A percentile compares a stretch with the other conserved stretches of the same genome.
phyloP scores from a whole-genome alignment of 2,329 filamentous ascomycete species.

The Fusarium oxysporum region DNA sequence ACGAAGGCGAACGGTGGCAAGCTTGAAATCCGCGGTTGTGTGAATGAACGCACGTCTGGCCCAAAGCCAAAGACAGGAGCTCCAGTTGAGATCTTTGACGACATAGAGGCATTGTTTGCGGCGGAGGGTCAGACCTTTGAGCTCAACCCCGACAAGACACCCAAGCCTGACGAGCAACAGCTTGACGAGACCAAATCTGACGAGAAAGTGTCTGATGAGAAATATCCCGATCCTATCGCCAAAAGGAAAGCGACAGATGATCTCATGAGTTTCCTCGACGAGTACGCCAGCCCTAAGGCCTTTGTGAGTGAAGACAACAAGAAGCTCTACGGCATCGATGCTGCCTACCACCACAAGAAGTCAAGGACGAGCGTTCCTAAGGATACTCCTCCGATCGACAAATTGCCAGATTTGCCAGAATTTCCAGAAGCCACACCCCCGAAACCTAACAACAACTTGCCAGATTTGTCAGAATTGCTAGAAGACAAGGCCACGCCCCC shows the following conservation, averaged over 20 bases:
- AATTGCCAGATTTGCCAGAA: neutral
- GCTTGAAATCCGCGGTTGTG: neutral
- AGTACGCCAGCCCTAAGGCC: neutral
- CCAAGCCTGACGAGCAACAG: neutral
- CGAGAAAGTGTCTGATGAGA: neutral
- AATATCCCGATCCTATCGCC: neutral
- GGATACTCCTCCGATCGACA: neutral
- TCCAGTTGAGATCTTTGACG: neutral
- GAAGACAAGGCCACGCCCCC: neutral
- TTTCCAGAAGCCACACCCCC: neutral
- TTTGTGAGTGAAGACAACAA: neutral
- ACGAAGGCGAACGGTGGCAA: neutral
- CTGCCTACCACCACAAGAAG: neutral
- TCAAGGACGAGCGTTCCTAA: neutral
- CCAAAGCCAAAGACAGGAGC: neutral
- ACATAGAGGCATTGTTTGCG: constrained; percentile 8
- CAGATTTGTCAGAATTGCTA: neutral
- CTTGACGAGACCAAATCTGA: neutral
- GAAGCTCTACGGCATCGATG: neutral
- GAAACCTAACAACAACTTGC: neutral
- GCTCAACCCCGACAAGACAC: neutral
- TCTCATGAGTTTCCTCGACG: constrained; percentile 12
- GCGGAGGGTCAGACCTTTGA: neutral
- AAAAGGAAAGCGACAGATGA: neutral
- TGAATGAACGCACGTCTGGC: neutral